Percentiles rank a stretch among this genome's conserved stretches.
Conservation (phyloP, 495 filamentous ascomycete species). For the Hypoxylon fuscum region DNA sequence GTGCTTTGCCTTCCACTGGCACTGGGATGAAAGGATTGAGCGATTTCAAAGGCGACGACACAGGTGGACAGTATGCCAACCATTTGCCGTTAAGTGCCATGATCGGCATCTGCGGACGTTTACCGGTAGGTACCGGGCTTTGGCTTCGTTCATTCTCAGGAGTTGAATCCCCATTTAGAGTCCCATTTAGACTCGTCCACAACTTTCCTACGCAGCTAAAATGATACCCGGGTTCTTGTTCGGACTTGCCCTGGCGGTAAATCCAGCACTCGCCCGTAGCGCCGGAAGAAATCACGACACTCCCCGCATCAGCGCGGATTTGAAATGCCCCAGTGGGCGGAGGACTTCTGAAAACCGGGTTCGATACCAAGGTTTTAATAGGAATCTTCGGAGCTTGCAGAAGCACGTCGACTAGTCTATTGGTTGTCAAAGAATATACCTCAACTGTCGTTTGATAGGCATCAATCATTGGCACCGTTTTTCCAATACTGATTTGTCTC, state of each 20-base stretch:
- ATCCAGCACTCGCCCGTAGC: conserved; percentile 86
- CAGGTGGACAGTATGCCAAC: conserved; percentile 84
- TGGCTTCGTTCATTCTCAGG: conserved; percentile 57
- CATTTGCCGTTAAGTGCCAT: conserved; percentile 80
- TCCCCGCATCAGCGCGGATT: conserved; percentile 72
- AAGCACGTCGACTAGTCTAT: conserved; percentile 72
- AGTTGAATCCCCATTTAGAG: conserved; percentile 66
- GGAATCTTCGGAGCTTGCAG: conserved; percentile 63
- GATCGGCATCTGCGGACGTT: conserved; percentile 67
- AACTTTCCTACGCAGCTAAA: conserved; percentile 81
- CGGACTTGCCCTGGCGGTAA: conserved; percentile 58
- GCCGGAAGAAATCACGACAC: conserved; percentile 77
- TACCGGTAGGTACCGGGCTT: conserved; percentile 46
- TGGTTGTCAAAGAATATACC: conserved; percentile 79
- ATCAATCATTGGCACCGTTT: conserved; percentile 50
- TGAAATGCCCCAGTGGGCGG: conserved; percentile 74
- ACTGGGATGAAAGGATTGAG: conserved; percentile 67
- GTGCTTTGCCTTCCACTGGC: conserved; percentile 61
- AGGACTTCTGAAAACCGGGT: conserved; percentile 65
- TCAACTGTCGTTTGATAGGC: conserved; percentile 86
- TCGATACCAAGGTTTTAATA: conserved; percentile 59
- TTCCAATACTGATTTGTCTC: conserved; percentile 29
- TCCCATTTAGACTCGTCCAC: conserved; percentile 82
- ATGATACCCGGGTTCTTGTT: conserved; percentile 44
- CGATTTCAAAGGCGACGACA: conserved; percentile 72